Evolutionary conservation across 2,329 filamentous ascomycete species (phyloP).

Genomic region (Stachybotrys elegans): DNA sequence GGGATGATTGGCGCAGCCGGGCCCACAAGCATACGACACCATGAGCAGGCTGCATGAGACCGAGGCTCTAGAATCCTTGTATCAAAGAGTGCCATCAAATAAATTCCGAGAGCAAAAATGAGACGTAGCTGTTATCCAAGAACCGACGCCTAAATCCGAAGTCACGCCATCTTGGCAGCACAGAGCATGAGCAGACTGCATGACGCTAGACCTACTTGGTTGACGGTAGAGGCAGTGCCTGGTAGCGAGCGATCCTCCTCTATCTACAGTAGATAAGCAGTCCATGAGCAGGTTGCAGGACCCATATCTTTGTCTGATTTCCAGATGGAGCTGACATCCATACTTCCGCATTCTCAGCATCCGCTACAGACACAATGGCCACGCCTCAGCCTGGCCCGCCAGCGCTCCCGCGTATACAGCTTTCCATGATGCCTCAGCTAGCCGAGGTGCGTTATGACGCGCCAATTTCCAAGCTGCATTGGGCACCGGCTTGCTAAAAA

Average conservation of each 20-base stretch:
- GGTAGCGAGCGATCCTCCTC: no score
- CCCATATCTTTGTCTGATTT: no score
- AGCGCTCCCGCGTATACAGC: background rate
- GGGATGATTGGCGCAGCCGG: no score
- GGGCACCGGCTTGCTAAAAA: background rate
- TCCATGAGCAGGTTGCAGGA: no score
- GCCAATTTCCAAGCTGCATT: slow-evolving; percentile 1
- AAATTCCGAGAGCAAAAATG: background rate
- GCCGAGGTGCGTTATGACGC: slow-evolving; percentile 24
- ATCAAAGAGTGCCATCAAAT: no score
- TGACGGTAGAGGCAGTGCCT: no score
- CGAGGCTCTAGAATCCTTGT: background rate
- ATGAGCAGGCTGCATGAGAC: background rate
- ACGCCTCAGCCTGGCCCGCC: background rate
- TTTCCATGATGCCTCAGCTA: slow-evolving; percentile 19
- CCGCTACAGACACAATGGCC: background rate
- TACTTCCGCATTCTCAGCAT: slow-evolving; percentile 17
- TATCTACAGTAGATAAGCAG: no score
- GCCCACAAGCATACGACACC: background rate
- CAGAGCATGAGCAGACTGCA: background rate
- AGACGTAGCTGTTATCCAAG: background rate
- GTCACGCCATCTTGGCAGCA: no score
- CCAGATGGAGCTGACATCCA: no score
- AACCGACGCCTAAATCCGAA: no score
- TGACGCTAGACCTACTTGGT: background rate